Evolutionary conservation across 2,329 filamentous ascomycete genomes (phyloP).

Genomic region (Beauveria brongniartii): DNA sequence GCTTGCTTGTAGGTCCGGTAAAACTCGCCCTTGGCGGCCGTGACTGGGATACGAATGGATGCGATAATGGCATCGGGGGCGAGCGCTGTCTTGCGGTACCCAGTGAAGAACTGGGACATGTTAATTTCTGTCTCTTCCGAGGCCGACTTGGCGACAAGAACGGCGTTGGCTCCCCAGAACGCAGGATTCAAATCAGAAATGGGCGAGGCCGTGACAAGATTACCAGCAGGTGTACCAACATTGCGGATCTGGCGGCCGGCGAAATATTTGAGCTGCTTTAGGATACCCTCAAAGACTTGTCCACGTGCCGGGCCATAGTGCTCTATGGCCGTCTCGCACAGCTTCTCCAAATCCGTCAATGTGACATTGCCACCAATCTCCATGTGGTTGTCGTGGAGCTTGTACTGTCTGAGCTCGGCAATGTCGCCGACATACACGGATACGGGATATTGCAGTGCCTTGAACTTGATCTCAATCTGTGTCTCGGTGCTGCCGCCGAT

Average conservation of each 20-base stretch:
- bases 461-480: slow-evolving; percentile 98
- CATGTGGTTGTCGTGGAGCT: slow-evolving; percentile 70
- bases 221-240: slow-evolving; percentile 93
- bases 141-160: slow-evolving; percentile 71
- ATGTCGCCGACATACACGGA: slow-evolving; percentile 95
- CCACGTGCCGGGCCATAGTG: slow-evolving; percentile 64
- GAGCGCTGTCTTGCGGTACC: slow-evolving; percentile 79
- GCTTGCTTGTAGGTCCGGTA: slow-evolving; percentile 91
- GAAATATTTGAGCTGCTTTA: slow-evolving; percentile 92
- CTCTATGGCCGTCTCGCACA: slow-evolving; percentile 70
- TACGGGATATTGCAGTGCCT: slow-evolving; percentile 79
- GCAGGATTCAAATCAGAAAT: slow-evolving; percentile 96
- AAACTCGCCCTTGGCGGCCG: slow-evolving; percentile 67
- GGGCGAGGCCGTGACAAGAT: slow-evolving; percentile 86
- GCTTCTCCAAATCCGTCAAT: slow-evolving; percentile 80
- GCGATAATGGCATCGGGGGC: slow-evolving; percentile 76
- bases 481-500: slow-evolving; percentile 96
- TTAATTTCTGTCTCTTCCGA: slow-evolving; percentile 73
- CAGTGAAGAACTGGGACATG: slow-evolving; percentile 87
- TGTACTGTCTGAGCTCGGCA: slow-evolving; percentile 74
- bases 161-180: slow-evolving; percentile 77
- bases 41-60: slow-evolving; percentile 75
- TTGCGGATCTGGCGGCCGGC: slow-evolving; percentile 93
- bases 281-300: slow-evolving; percentile 82
- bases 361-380: slow-evolving; percentile 91